Percentiles rank a stretch among this genome's conserved stretches.
phyloP scores from a whole-genome alignment of 805 yeast species.

The Blastobotrys chiropterorum region DNA sequence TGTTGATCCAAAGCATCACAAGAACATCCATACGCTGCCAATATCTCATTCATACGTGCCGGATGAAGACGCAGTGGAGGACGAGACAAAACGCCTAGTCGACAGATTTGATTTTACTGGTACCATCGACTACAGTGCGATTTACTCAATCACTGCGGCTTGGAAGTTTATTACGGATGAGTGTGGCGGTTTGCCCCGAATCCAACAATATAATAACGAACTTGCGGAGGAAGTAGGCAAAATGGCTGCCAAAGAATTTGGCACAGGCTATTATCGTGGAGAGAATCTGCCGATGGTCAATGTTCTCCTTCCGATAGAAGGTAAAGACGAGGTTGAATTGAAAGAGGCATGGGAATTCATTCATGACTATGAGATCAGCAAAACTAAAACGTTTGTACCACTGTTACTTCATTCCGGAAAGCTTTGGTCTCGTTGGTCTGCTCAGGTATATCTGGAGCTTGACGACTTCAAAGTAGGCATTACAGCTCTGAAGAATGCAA shows the following conservation, averaged over 20 bases:
- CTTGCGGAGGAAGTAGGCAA: slow-evolving; percentile 43
- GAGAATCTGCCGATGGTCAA: slow-evolving; percentile 41
- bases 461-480: slow-evolving; percentile 48
- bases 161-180: slow-evolving; percentile 44
- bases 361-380: slow-evolving; percentile 18
- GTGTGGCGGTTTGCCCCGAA: slow-evolving; percentile 56
- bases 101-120: slow-evolving; percentile 48
- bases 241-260: slow-evolving; percentile 36
- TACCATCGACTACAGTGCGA: slow-evolving; percentile 42
- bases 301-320: slow-evolving; percentile 34
- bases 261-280: slow-evolving; percentile 33
- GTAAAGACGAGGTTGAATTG: slow-evolving; percentile 15
- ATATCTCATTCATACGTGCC: slow-evolving; percentile 31
- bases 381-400: slow-evolving; percentile 46
- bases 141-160: slow-evolving; percentile 42
- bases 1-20: slow-evolving; percentile 47
- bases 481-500: slow-evolving; percentile 32
- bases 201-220: slow-evolving; percentile 41
- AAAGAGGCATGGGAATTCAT: slow-evolving; percentile 19
- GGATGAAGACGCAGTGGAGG: not conserved
- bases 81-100: slow-evolving; percentile 27
- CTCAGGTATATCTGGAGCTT: slow-evolving; percentile 53
- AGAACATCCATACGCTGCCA: slow-evolving; percentile 49
- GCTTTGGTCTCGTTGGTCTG: slow-evolving; percentile 47
- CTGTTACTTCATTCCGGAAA: slow-evolving; percentile 36